Base-by-base conservation (phyloP, 208 protist genomes). In the Leishmania turanica region DNA sequence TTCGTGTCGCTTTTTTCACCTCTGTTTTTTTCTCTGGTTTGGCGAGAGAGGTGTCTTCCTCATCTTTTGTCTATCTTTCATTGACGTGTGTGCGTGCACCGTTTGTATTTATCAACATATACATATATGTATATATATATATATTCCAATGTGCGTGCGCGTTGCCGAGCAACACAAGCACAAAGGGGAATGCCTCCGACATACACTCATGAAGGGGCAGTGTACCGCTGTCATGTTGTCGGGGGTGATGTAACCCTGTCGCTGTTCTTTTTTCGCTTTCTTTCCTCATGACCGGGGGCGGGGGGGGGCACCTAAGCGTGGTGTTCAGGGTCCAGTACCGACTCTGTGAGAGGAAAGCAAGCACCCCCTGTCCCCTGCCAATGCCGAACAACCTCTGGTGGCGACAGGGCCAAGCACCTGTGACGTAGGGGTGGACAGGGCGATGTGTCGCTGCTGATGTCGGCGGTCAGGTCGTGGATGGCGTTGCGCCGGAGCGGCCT, bases 61-160 rank as follows among this genome's bases (percentile, higher is more conserved):
- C 56, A 54, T 82, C 40, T 70, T 49, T 79, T 60, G 47, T 75
- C 31, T 66, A 34, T 56, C 56, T 77, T 27, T 31, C 34, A 34
- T 42, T 42, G 49, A 42, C 24, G n/a, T 4, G 31, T 37, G 31
- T 66, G 27, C 24, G 4, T 13, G 56, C 31, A 31, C 56, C 2
- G 27, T n/a, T 62, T n/a, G 24, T 31, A 31, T 62, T 27, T 15
- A 7, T 75, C 4, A 24, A 31, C 40, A 40, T 24, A 15, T 24
- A 72, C 27, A 73, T 5, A 27, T 19, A 42, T 73, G 9, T 40
- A 73, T 53, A 9, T 66, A 27, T 66, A 17, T 47, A 27, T 47
- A 21, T 47, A 13, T 47, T 15, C 27, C 31, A 60, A 21, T 19
- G 74, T 49, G 34, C 66, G 74, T 60, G 54, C 27, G 9, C 17